Conservation (phyloP, 108 stramenopile genomes). For the Pseudonitzschia multistriata region DNA sequence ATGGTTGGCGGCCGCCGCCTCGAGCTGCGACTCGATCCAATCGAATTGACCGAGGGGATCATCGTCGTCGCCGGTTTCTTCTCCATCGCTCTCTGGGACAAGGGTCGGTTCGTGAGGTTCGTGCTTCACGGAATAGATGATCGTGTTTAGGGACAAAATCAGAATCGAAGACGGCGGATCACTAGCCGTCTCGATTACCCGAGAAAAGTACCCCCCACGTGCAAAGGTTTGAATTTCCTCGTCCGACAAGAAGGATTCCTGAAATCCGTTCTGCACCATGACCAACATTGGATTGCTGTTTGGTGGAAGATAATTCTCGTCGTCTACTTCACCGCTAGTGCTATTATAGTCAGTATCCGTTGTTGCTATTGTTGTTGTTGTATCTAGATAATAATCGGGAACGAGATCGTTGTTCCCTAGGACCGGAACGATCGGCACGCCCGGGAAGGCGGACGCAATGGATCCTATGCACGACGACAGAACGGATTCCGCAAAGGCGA, state of each 20-base stretch:
- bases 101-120: conserved; percentile 20
- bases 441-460: conserved; percentile 4
- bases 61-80: conserved; percentile 14
- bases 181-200: conserved; percentile 15
- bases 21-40: conserved; percentile 54
- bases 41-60: conserved; percentile 67
- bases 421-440: conserved; percentile 35
- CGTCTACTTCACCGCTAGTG: too few species aligned
- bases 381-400: conserved; percentile 57
- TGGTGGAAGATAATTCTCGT: too few species aligned
- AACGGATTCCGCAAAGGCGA: conserved; percentile 31
- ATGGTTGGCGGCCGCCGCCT: neutral
- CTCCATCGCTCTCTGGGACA: neutral
- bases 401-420: conserved; percentile 79
- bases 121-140: conserved; percentile 48
- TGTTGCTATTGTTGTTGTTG: neutral
- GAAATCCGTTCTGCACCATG: conserved; percentile 29
- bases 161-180: conserved; percentile 34
- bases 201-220: conserved; percentile 58
- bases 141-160: conserved; percentile 60
- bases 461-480: conserved; percentile 20
- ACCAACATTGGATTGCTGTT: conserved; percentile 18
- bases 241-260: conserved; percentile 3
- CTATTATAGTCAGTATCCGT: too few species aligned
- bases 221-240: conserved; percentile 42